Percentiles rank a stretch among this genome's conserved stretches.
Evolutionary conservation across 306 rosid genomes (phyloP).

Genomic region (Arachis stenosperma): DNA sequence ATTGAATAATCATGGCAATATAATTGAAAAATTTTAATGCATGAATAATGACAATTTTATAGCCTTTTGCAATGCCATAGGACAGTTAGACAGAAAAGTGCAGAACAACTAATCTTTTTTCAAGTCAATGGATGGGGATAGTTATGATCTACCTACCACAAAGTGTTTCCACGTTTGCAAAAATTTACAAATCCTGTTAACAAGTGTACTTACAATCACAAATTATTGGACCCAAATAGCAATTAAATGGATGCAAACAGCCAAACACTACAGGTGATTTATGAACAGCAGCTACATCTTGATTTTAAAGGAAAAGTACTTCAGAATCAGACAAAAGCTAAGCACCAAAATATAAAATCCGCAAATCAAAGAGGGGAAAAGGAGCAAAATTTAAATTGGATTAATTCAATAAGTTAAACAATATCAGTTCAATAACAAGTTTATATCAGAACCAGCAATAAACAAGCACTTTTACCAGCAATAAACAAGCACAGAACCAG

Average conservation of each 20-base stretch:
- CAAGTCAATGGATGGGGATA: conserved; percentile 5
- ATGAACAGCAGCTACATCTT: conserved; percentile 8
- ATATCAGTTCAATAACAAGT: conserved; percentile 31
- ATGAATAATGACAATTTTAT: no score
- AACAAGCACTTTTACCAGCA: no score
- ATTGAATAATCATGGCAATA: no score
- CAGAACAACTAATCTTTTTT: no score
- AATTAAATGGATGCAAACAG: not conserved
- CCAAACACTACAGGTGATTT: not conserved
- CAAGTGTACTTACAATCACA: conserved; percentile 8
- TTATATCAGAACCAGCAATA: no score
- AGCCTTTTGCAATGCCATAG: no score
- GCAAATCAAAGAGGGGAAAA: not conserved
- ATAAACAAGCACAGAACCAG: no score
- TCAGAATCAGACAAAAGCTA: not conserved
- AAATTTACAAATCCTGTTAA: conserved; percentile 1
- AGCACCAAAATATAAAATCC: conserved; percentile 19
- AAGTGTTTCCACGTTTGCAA: conserved; percentile 11
- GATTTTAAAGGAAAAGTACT: conserved; percentile 20
- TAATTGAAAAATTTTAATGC: no score
- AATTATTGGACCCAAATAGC: conserved; percentile 5
- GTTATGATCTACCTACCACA: not conserved
- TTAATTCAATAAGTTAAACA: conserved; percentile 18
- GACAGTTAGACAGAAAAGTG: no score
- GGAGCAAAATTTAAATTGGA: conserved; percentile 12